Conservation (phyloP, 495 filamentous ascomycete species). For the Lineolata rhizophorae region DNA sequence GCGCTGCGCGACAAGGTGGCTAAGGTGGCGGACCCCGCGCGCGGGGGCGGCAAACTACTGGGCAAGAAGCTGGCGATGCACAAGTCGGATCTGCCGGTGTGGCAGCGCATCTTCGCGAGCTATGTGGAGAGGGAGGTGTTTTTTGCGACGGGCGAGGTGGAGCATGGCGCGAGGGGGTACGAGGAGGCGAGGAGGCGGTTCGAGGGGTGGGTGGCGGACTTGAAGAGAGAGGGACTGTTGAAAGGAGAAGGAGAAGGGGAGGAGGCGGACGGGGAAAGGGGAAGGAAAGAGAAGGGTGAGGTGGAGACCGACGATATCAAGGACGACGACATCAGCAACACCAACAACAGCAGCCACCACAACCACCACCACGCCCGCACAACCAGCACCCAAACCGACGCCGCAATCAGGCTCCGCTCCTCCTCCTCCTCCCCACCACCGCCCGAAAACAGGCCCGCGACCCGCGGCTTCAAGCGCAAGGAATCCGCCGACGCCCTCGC, state of each 20-base stretch:
- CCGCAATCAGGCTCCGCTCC: too few species aligned
- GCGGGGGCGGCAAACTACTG: too few species aligned
- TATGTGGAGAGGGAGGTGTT: slow-evolving; percentile 51
- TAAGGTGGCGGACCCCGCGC: slow-evolving; percentile 33
- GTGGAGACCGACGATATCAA: too few species aligned
- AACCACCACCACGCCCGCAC: too few species aligned
- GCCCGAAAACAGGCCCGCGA: too few species aligned
- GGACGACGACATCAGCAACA: too few species aligned
- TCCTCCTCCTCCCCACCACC: too few species aligned
- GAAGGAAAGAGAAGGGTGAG: too few species aligned
- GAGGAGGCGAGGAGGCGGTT: slow-evolving; percentile 24
- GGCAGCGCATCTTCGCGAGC: slow-evolving; percentile 51
- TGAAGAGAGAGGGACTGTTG: slow-evolving; percentile 23
- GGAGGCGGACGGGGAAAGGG: too few species aligned
- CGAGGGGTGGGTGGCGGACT: slow-evolving; percentile 9
- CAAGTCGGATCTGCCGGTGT: slow-evolving; percentile 43
- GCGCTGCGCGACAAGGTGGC: slow-evolving; percentile 32
- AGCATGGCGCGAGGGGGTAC: slow-evolving; percentile 33
- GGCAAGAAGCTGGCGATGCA: slow-evolving; percentile 5
- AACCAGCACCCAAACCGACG: too few species aligned
- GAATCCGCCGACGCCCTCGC: slow-evolving; percentile 32
- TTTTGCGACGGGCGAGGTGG: slow-evolving; percentile 41
- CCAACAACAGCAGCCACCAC: too few species aligned
- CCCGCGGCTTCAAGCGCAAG: slow-evolving; percentile 31
- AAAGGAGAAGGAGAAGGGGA: too few species aligned